Percentiles rank a stretch among this genome's conserved stretches.
Conservation (phyloP, 345 rosid genomes). For the Leavenworthia alabamica region DNA sequence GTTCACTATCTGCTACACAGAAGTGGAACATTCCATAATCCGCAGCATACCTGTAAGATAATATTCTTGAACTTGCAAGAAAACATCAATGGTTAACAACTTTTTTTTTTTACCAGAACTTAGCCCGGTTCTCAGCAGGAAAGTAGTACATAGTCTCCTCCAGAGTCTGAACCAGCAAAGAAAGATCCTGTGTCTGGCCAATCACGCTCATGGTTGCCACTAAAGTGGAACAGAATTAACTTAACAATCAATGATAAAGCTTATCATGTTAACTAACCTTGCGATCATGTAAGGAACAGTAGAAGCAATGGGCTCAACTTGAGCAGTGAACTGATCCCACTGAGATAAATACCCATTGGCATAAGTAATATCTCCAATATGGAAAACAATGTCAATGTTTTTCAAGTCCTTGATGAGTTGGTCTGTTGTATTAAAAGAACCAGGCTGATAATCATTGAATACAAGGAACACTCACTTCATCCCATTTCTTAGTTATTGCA, state of each 20-base stretch:
- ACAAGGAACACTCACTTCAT: constrained; percentile 64
- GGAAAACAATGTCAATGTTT: constrained; percentile 63
- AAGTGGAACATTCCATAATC: constrained; percentile 80
- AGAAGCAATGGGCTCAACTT: constrained; percentile 69
- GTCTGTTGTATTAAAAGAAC: constrained; percentile 65
- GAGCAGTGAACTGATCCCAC: constrained; percentile 89
- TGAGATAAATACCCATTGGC: constrained; percentile 73
- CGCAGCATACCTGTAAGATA: constrained; percentile 47
- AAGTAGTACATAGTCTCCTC: constrained; percentile 62
- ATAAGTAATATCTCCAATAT: constrained; percentile 65
- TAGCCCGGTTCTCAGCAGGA: constrained; percentile 62
- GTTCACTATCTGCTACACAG: constrained; percentile 74
- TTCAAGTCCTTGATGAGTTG: constrained; percentile 56
- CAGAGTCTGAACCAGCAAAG: constrained; percentile 44
- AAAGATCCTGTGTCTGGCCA: constrained; percentile 70
- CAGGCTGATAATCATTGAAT: constrained; percentile 65
- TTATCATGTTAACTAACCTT: constrained; percentile 38
- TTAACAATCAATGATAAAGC: background rate
- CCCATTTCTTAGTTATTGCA: constrained; percentile 88
- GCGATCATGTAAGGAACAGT: constrained; percentile 64
- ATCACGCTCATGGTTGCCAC: constrained; percentile 81
- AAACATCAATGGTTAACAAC: background rate
- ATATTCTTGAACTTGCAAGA: background rate
- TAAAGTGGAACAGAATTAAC: constrained; percentile 22
- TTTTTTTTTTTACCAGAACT: constrained; percentile 46